Evolutionary conservation across 345 rosid genomes (phyloP).

Genomic region (Sisymbrium irio): DNA sequence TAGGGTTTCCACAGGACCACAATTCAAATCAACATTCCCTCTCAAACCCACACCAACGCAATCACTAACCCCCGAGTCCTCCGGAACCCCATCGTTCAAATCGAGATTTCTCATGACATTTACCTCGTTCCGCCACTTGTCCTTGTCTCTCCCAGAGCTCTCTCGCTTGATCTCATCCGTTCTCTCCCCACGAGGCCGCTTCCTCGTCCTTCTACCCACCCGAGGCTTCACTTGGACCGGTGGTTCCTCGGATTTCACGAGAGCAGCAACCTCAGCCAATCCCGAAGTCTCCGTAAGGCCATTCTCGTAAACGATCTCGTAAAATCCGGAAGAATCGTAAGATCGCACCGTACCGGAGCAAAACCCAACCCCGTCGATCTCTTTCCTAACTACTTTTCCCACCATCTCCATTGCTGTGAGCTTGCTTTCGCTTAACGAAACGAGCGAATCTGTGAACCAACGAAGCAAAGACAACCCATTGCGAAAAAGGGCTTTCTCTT

Average conservation of each 20-base stretch:
- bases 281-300: constrained; percentile 64
- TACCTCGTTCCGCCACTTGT: constrained; percentile 28
- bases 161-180: constrained; percentile 25
- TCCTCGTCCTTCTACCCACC: constrained; percentile 46
- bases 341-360: constrained; percentile 56
- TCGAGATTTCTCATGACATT: constrained; percentile 39
- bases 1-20: constrained; percentile 37
- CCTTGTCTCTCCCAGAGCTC: constrained; percentile 25
- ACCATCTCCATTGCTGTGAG: constrained; percentile 51
- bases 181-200: constrained; percentile 46
- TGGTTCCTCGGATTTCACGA: constrained; percentile 26
- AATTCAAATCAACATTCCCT: constrained; percentile 39
- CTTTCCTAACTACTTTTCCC: constrained; percentile 62
- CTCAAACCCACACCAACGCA: constrained; percentile 33
- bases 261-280: constrained; percentile 41
- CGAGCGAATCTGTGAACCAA: constrained; percentile 23
- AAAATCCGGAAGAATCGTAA: constrained; percentile 53
- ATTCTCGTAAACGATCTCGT: constrained; percentile 59
- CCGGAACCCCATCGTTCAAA: constrained; percentile 42
- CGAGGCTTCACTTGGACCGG: constrained; percentile 36
- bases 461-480: constrained; percentile 15
- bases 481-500: background rate
- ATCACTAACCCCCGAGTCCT: constrained; percentile 32
- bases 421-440: constrained; percentile 14
- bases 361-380: constrained; percentile 45